phyloP scores from a whole-genome alignment of 805 yeast species.

The Gaillardinia entomophila region DNA sequence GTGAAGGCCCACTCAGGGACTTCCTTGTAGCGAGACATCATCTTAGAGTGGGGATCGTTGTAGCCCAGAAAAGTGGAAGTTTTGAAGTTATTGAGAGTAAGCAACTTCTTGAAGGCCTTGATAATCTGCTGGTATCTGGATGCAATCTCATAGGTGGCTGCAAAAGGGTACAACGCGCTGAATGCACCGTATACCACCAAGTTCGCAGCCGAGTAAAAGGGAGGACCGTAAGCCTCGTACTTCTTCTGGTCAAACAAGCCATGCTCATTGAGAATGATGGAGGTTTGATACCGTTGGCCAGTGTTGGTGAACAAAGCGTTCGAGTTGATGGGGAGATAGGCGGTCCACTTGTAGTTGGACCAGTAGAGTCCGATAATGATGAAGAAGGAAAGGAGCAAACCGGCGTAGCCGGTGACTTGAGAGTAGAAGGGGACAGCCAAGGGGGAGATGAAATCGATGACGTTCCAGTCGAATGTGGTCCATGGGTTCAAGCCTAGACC shows the following conservation, averaged over 20 bases:
- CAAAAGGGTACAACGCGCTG: constrained; percentile 23
- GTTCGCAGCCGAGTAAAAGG: constrained; percentile 24
- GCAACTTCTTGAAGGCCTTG: not conserved
- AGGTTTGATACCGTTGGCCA: constrained; percentile 16
- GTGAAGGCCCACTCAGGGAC: constrained; percentile 31
- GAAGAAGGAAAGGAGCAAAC: constrained; percentile 14
- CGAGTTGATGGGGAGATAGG: constrained; percentile 20
- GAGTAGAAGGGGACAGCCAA: constrained; percentile 3
- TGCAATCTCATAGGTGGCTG: constrained; percentile 6
- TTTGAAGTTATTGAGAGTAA: constrained; percentile 8
- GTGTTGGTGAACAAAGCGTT: constrained; percentile 17
- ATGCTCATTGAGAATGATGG: constrained; percentile 7
- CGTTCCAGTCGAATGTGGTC: constrained; percentile 6
- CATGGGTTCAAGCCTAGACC: constrained; percentile 7
- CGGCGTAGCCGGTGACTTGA: constrained; percentile 7
- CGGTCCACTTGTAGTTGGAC: constrained; percentile 22
- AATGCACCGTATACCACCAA: constrained; percentile 22
- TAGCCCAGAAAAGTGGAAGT: constrained; percentile 9
- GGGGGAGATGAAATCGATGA: constrained; percentile 1
- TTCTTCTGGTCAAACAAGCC: constrained; percentile 12
- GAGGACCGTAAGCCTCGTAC: constrained; percentile 21
- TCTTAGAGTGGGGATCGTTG: constrained; percentile 22
- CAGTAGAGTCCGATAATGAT: constrained; percentile 22
- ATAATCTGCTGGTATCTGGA: constrained; percentile 2
- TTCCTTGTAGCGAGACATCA: constrained; percentile 28